Conservation (phyloP, 2,329 filamentous ascomycete genomes). For the Neofusicoccum sp. region DNA sequence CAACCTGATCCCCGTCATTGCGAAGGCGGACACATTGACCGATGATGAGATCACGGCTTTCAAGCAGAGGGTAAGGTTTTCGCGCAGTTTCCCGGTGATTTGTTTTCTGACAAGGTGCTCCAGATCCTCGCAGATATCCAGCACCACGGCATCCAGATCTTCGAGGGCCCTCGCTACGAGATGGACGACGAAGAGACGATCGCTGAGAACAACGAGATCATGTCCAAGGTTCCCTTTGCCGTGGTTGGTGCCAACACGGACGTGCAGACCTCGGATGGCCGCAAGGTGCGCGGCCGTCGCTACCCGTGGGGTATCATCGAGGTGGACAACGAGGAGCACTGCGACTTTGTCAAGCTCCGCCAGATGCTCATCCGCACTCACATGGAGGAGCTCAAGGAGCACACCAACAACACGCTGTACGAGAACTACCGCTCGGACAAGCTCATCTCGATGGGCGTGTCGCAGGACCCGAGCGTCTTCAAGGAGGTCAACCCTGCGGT, state of each 20-base stretch:
- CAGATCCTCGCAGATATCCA: conserved; percentile 97
- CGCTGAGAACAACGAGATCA: conserved; percentile 99
- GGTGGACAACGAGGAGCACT: conserved; percentile 99
- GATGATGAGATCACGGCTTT: conserved; percentile 94
- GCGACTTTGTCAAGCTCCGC: conserved; percentile 98
- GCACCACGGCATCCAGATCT: conserved; percentile 97
- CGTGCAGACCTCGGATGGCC: conserved; percentile 86
- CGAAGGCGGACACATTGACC: conserved; percentile 96
- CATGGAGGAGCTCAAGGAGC: conserved; percentile 99
- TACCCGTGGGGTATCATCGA: conserved; percentile 99
- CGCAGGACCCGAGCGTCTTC: conserved; percentile 98
- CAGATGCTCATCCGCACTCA: conserved; percentile 99
- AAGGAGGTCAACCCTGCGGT: conserved; percentile 99
- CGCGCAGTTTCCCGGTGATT: not conserved
- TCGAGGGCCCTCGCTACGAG: conserved; percentile 97
- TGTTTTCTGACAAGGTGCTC: conserved; percentile 1
- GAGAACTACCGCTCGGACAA: conserved; percentile 99
- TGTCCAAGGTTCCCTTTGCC: conserved; percentile 99
- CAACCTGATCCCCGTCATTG: conserved; percentile 98
- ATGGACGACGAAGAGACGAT: conserved; percentile 99
- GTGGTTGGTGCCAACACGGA: conserved; percentile 97
- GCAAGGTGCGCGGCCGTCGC: conserved; percentile 91
- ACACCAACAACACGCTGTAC: conserved; percentile 98
- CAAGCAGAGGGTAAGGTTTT: conserved; percentile 84
- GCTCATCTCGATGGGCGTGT: conserved; percentile 97